These are phyloP conservation scores for Rugonectria rugulosa DNA, from an alignment of 2,329 filamentous ascomycete species.

Conservation along the genomic window DNA sequence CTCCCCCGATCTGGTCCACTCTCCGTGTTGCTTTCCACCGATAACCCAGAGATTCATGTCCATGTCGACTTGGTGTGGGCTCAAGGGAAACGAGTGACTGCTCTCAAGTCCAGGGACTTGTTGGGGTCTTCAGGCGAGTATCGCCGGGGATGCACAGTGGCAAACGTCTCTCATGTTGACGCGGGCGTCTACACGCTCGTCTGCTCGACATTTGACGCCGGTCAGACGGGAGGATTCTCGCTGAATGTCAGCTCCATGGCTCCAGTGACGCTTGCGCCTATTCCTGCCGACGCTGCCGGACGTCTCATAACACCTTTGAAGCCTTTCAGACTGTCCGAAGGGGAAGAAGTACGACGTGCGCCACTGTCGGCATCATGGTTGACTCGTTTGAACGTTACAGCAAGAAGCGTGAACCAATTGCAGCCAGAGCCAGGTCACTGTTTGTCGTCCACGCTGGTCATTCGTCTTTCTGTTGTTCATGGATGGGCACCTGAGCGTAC, in stretches of 20 bases:
- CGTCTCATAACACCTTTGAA: constrained; percentile 68
- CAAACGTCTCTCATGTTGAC: constrained; percentile 67
- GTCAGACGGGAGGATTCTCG: constrained; percentile 76
- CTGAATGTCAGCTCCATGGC: constrained; percentile 75
- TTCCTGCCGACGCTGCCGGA: constrained; percentile 80
- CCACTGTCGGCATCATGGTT: constrained; percentile 55
- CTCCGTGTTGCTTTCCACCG: constrained; percentile 76
- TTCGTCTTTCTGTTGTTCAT: constrained; percentile 76
- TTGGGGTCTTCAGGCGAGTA: constrained; percentile 89
- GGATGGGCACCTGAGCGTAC: constrained; percentile 74
- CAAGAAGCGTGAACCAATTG: constrained; percentile 41
- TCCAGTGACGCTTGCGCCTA: constrained; percentile 62
- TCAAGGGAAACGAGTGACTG: constrained; percentile 72
- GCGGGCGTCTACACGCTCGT: constrained; percentile 85
- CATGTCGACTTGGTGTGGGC: constrained; percentile 88
- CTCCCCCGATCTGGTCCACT: constrained; percentile 67
- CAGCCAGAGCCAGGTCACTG: constrained; percentile 31
- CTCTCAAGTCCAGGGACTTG: constrained; percentile 78
- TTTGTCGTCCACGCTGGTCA: constrained; percentile 56
- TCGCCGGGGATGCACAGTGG: constrained; percentile 77
- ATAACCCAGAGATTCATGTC: constrained; percentile 72
- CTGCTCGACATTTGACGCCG: constrained; percentile 87
- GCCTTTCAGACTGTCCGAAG: constrained; percentile 59
- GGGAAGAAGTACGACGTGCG: constrained; percentile 50
- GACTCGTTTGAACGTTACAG: constrained; percentile 59